Evolutionary conservation across 1,139 yeast genomes (phyloP).

Genomic region (Saccharomyces hybrid): DNA sequence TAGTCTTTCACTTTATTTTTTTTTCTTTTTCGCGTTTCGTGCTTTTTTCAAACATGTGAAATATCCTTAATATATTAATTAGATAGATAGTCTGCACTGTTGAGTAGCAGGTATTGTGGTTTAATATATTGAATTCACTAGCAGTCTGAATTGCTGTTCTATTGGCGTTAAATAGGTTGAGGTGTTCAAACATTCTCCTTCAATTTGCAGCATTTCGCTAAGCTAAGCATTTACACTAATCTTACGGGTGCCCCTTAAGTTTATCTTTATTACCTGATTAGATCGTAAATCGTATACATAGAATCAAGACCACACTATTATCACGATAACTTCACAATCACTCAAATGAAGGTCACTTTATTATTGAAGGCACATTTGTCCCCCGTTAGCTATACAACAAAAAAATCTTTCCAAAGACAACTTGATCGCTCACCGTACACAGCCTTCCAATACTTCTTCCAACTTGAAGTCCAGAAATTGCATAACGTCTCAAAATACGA

Average conservation of each 20-base stretch:
- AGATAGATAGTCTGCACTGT: background rate
- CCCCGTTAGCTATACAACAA: conserved; percentile 1
- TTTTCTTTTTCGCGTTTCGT: background rate
- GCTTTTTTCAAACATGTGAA: background rate
- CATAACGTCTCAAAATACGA: background rate
- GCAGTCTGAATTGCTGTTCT: background rate
- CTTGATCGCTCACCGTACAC: conserved; percentile 14
- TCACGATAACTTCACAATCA: background rate
- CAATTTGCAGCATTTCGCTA: background rate
- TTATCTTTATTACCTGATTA: background rate
- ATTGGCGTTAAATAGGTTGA: background rate
- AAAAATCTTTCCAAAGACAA: conserved; percentile 14
- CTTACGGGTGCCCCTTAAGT: background rate
- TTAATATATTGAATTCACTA: background rate
- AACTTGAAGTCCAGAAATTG: conserved; percentile 12
- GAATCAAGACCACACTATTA: background rate
- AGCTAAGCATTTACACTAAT: background rate
- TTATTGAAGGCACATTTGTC: background rate
- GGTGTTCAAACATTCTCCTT: background rate
- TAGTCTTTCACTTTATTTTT: background rate
- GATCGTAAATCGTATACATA: background rate
- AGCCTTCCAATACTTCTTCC: conserved; percentile 21
- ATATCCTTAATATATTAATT: background rate
- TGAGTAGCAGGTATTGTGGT: background rate
- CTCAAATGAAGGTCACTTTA: background rate